Conservation (phyloP, 345 rosid species). For the Syzygium aqueum region DNA sequence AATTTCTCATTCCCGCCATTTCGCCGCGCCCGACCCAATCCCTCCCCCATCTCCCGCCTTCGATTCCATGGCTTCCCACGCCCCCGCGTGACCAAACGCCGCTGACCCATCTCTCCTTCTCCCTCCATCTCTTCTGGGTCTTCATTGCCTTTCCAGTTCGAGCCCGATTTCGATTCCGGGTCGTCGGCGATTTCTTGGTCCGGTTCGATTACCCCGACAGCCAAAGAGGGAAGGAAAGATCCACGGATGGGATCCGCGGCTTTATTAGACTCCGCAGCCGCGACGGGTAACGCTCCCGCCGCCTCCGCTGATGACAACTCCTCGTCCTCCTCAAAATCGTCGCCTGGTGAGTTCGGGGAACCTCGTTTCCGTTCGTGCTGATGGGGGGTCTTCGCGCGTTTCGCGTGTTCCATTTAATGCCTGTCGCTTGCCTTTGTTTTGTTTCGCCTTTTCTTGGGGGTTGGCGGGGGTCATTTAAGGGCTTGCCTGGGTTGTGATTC, state of each 20-base stretch:
- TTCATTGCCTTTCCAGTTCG: background rate
- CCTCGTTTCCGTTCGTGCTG: background rate
- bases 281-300: background rate
- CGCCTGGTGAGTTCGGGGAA: background rate
- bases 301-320: background rate
- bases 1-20: background rate
- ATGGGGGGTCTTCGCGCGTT: background rate
- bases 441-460: background rate
- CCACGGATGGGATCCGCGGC: conserved; percentile 11
- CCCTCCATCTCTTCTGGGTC: background rate
- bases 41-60: background rate
- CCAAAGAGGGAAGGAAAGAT: background rate
- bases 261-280: conserved; percentile 1
- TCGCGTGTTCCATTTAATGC: background rate
- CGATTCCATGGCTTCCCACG: background rate
- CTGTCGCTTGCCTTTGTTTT: background rate
- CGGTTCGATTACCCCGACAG: background rate
- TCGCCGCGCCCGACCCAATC: background rate
- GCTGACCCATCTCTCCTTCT: background rate
- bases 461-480: background rate
- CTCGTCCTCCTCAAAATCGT: background rate
- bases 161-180: background rate
- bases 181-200: background rate
- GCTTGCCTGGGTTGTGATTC: background rate
- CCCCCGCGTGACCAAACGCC: background rate